phyloP scores from a whole-genome alignment of 352 stramenopile species.

The Pythium brassicae region DNA sequence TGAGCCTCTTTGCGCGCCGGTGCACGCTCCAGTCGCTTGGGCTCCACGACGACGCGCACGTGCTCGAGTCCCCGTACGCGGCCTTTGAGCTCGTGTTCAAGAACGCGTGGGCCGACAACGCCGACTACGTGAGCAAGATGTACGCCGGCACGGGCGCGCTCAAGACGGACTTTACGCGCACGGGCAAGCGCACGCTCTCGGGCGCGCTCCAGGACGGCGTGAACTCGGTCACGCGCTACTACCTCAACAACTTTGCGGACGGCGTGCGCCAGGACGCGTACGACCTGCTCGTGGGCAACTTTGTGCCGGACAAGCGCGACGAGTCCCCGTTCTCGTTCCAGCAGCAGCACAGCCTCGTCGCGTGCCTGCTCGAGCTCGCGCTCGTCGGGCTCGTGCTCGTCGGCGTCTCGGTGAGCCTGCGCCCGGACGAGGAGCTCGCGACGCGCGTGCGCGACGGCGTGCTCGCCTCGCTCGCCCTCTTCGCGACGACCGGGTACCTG shows the following conservation, averaged over 20 bases:
- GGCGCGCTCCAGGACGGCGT: conserved; percentile 93
- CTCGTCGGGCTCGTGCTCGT: conserved; percentile 48
- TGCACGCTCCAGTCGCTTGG: conserved; percentile 74
- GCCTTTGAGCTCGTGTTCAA: conserved; percentile 77
- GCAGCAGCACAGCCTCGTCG: conserved; percentile 74
- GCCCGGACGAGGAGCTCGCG: conserved; percentile 42
- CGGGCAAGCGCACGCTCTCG: conserved; percentile 87
- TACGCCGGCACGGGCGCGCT: conserved; percentile 93
- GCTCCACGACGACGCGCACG: conserved; percentile 24
- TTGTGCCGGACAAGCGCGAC: conserved; percentile 65
- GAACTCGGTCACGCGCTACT: conserved; percentile 94
- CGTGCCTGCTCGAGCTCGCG: conserved; percentile 51
- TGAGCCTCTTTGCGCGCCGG: conserved; percentile 91
- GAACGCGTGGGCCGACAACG: conserved; percentile 94
- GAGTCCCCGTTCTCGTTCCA: conserved; percentile 81
- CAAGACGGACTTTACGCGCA: conserved; percentile 95
- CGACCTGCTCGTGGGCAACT: conserved; percentile 87
- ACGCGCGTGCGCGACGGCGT: conserved; percentile 61
- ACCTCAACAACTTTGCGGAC: conserved; percentile 96
- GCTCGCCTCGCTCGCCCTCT: conserved; percentile 42
- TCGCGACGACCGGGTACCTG: conserved; percentile 50
- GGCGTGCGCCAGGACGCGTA: conserved; percentile 91
- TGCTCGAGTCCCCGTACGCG: conserved; percentile 53
- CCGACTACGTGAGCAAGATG: conserved; percentile 91
- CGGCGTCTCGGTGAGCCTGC: conserved; percentile 62